Base-by-base conservation (phyloP, 2,329 filamentous ascomycete genomes). In the Aspergillus terreus region DNA sequence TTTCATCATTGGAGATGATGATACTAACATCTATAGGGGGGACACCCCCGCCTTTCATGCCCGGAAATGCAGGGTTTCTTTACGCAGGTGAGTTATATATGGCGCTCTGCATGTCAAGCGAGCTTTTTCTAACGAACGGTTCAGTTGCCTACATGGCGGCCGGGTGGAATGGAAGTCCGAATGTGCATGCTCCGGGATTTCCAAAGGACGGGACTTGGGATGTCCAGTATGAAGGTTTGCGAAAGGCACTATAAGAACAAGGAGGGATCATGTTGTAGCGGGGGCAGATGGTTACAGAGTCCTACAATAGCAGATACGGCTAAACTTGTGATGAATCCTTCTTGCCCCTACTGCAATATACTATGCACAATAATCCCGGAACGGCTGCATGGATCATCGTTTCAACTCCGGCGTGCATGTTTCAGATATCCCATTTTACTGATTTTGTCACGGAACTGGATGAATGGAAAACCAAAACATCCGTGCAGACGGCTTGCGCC, bases 1-100 rank as follows among this genome's bases (percentile, higher is more conserved):
- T 3, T 11, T 33, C 4, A 15, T 12, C 10, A 19, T 5, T 41
- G 9, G 10, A 7, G 14, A 6, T 2, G 6, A 4, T 11, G 15
- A 14, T 40, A 45, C 32, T 17, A 40, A 9, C 4, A 4, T 7
- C n/a, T 17, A 3, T 21, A 52, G 50, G 50, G 12, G 55, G 55
- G 4, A 57, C 55, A 3, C 55, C 55, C 10, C 55, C 55, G 1
- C 55, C 55, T 3, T 57, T 57, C 23, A 57, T 57, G 48, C 55
- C 55, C 1, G 55, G 55, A 17, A 57, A 57, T 25, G 55, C 55
- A 3, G 53, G 55, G 0, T 53, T 53, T 33, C 40, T 57, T 3
- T 51, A 55, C 15, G 55, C 55, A 7, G 49, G 54, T 54, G 40
- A 11, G 51, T 49, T 3, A 30, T 19, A 19, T 17, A 19, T 19